These are phyloP conservation scores for Pelomyxa schiedti DNA, from an alignment of 78 protist species.

Conservation along the genomic window DNA sequence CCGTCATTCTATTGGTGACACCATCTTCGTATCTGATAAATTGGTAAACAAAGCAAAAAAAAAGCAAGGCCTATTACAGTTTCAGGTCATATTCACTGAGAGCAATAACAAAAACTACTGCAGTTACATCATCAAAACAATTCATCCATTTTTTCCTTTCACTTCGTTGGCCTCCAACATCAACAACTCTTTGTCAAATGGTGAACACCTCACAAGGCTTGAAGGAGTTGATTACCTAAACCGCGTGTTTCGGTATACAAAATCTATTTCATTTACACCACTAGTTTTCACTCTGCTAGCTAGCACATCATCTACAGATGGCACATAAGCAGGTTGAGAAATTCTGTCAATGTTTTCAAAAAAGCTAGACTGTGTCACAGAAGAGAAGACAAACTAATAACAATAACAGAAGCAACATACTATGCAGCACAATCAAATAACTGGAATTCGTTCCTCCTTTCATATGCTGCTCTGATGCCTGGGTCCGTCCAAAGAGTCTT, in stretches of 20 bases:
- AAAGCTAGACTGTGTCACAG: conserved; percentile 33
- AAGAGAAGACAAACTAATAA: neutral
- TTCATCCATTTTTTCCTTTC: conserved; percentile 94
- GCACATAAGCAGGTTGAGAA: conserved; percentile 60
- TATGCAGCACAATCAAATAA: conserved; percentile 78
- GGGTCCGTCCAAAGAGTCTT: conserved; percentile 66
- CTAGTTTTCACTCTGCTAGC: conserved; percentile 82
- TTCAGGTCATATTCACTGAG: conserved; percentile 74
- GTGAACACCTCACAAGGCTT: neutral
- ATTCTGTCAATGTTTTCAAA: conserved; percentile 53
- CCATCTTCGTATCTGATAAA: conserved; percentile 78
- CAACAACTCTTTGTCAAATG: conserved; percentile 58
- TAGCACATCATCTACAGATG: conserved; percentile 79
- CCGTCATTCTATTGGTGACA: conserved; percentile 81
- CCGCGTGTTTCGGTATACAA: conserved; percentile 4
- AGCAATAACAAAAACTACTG: conserved; percentile 81
- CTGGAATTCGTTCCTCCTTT: conserved; percentile 66
- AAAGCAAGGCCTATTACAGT: too few species aligned
- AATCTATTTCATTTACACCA: conserved; percentile 79
- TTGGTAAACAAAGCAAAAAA: too few species aligned
- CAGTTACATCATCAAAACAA: conserved; percentile 87
- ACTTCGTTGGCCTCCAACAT: conserved; percentile 90
- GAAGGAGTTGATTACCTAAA: conserved; percentile 7
- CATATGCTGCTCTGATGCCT: conserved; percentile 53
- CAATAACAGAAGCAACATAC: conserved; percentile 8